Evolutionary conservation across 805 yeast species (phyloP), one percentile per base, ranked within the genome.

Genomic region (Barnettozyma sp.): DNA sequence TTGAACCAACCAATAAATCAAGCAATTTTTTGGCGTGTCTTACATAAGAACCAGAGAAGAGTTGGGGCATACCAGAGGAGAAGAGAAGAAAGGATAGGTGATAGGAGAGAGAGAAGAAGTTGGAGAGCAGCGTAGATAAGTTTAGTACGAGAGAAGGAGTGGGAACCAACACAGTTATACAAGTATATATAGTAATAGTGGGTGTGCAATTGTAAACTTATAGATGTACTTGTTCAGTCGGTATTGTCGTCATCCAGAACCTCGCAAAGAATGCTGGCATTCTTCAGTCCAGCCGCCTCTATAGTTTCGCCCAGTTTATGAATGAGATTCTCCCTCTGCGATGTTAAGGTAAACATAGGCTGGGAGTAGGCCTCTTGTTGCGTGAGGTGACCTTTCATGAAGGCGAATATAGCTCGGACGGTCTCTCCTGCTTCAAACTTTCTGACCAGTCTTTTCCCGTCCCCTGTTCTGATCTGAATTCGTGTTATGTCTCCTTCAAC

Each of bases 401-500:
- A 74, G 47, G 76, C 80, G 55, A 71, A 92, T 2, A 92, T 56
- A 1, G 54, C 57, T 4, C 63, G 40, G 0, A 92, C 85, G 4
- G 68, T 63, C 44, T 83, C 94, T 4, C 61, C 55, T 9, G 71
- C 50, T 7, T 60, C 59, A 47, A 90, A 82, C 39, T 84, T 71
- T 41, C 85, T 79, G 9, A 90, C 80, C 10, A 80, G 61, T 39
- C 97, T 68, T 31, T 77, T 71, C n/a, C 97, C 97, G 49, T 80
- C 85, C 13, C 88, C 92, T 20, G 84, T 71, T 40, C 96, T 68
- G n/a, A 92, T 71, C 59, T 92, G 97, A 18, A 92, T 72, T 49
- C 96, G 67, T 0, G 77, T 66, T 6, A 59, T 54, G 4, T 44
- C 24, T 3, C 63, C 54, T 2, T 71, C 56, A 10, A 16, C 22